Evolutionary conservation across 2,329 filamentous ascomycete genomes (phyloP).

Genomic region (Fusarium nematophilum): DNA sequence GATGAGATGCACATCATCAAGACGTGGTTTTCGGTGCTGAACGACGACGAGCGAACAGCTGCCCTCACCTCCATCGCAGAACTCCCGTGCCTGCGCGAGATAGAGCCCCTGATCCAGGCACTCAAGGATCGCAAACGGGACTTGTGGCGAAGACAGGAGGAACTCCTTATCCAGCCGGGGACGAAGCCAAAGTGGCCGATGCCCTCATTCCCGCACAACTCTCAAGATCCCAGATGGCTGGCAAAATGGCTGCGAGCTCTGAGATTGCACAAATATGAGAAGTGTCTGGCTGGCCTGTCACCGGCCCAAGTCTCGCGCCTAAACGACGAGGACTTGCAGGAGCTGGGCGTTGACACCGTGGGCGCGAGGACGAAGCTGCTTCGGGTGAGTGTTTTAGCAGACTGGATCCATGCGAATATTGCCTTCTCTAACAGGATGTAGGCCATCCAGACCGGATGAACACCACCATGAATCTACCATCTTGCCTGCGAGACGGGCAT

Average conservation of each 20-base stretch:
- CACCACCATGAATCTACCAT: not conserved
- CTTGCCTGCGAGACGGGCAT: slow-evolving; percentile 20
- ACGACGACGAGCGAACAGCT: slow-evolving; percentile 34
- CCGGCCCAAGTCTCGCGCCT: slow-evolving; percentile 34
- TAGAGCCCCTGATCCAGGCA: slow-evolving; percentile 42
- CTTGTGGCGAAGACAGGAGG: slow-evolving; percentile 40
- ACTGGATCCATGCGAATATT: too few relatives aligned
- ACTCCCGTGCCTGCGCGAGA: slow-evolving; percentile 40
- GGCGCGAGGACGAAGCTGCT: slow-evolving; percentile 42
- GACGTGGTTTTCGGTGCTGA: slow-evolving; percentile 41
- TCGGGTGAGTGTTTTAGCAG: slow-evolving; percentile 28
- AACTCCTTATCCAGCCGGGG: slow-evolving; percentile 39
- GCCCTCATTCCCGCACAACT: slow-evolving; percentile 37
- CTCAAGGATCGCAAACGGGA: slow-evolving; percentile 43
- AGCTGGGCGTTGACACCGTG: slow-evolving; percentile 41
- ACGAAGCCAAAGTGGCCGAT: slow-evolving; percentile 41
- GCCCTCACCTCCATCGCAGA: slow-evolving; percentile 40
- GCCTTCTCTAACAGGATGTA: slow-evolving; percentile 18
- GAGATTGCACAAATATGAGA: slow-evolving; percentile 43
- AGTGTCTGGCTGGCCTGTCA: slow-evolving; percentile 37
- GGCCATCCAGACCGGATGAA: slow-evolving; percentile 38
- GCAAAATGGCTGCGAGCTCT: slow-evolving; percentile 42
- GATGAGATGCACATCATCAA: slow-evolving; percentile 40
- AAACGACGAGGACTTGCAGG: slow-evolving; percentile 34
- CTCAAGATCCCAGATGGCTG: slow-evolving; percentile 40